These are phyloP conservation scores for Volvox reticuliferus DNA, from an alignment of 139 green algal genomes.

Conservation along the genomic window DNA sequence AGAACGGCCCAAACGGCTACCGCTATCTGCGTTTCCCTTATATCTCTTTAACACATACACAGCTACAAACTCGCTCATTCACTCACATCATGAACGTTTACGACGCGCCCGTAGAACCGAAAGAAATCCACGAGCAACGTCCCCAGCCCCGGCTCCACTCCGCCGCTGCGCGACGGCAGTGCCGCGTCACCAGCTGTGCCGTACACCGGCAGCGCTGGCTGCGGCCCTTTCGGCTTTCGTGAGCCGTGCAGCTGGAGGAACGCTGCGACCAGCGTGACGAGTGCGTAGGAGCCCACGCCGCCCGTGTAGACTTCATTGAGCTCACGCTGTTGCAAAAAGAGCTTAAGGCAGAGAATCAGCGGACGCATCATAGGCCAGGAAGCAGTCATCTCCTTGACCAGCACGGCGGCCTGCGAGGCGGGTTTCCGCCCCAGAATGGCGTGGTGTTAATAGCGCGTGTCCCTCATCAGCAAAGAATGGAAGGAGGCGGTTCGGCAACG, in stretches of 20 bases:
- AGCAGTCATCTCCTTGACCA: constrained; percentile 76
- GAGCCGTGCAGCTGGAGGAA: constrained; percentile 88
- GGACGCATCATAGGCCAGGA: constrained; percentile 85
- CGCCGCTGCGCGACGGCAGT: not conserved
- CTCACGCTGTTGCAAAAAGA: constrained; percentile 94
- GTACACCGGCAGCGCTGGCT: constrained; percentile 18
- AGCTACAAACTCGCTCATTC: too few species aligned
- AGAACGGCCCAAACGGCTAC: too few species aligned
- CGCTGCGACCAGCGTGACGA: constrained; percentile 92
- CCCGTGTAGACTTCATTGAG: constrained; percentile 97
- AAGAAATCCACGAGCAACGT: constrained; percentile 96
- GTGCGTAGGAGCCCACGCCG: constrained; percentile 93
- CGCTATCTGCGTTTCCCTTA: too few species aligned
- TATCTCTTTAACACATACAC: too few species aligned
- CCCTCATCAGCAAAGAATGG: too few species aligned
- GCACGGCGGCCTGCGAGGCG: constrained; percentile 50
- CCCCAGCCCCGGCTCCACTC: constrained; percentile 85
- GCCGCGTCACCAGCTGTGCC: constrained; percentile 4
- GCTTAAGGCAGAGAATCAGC: constrained; percentile 89
- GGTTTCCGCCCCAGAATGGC: not conserved
- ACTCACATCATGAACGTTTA: constrained; percentile 59
- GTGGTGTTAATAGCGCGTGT: too few species aligned
- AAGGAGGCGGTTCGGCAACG: too few species aligned
- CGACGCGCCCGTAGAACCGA: constrained; percentile 65
- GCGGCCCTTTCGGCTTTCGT: constrained; percentile 30